A percentile compares a stretch with the other conserved stretches of the same genome.
Evolutionary conservation across 805 yeast species (phyloP).

Genomic region (Suhomyces faveliae): DNA sequence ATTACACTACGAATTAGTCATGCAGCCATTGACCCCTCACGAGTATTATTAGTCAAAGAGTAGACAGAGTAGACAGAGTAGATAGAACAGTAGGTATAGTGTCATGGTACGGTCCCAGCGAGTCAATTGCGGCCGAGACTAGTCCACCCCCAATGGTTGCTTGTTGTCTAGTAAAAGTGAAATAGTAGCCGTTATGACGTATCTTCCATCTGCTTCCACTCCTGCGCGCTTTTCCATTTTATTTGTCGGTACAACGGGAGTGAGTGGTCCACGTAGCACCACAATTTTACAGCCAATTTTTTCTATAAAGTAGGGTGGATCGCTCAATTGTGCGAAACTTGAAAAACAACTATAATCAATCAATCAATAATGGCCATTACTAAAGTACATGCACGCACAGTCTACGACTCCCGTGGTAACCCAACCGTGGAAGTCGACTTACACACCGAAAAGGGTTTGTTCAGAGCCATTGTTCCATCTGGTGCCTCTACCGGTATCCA

Average conservation of each 20-base stretch:
- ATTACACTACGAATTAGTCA: too few species aligned
- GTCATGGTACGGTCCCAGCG: too few species aligned
- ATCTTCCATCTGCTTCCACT: not conserved
- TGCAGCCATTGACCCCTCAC: too few species aligned
- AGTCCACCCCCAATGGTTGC: too few species aligned
- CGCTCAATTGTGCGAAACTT: not conserved
- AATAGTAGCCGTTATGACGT: too few species aligned
- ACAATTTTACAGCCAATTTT: conserved; percentile 1
- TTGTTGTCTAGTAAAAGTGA: too few species aligned
- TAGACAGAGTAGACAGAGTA: too few species aligned
- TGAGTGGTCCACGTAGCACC: conserved; percentile 22
- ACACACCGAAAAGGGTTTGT: conserved; percentile 86
- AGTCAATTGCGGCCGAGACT: too few species aligned
- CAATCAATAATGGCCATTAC: conserved; percentile 67
- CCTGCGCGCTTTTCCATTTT: not conserved
- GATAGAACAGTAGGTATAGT: too few species aligned
- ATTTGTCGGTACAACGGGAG: conserved; percentile 24
- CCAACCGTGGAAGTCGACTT: conserved; percentile 99
- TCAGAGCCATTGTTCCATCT: conserved; percentile 98
- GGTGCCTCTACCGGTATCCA: conserved; percentile 99
- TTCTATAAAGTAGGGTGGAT: conserved; percentile 1
- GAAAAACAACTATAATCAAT: not conserved
- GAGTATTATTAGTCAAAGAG: too few species aligned
- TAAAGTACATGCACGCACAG: conserved; percentile 91
- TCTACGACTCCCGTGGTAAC: conserved; percentile 99